These are phyloP conservation scores for Nidula niveotomentosa DNA, from an alignment of 1,284 basidiomycete genomes.

Conservation along the genomic window DNA sequence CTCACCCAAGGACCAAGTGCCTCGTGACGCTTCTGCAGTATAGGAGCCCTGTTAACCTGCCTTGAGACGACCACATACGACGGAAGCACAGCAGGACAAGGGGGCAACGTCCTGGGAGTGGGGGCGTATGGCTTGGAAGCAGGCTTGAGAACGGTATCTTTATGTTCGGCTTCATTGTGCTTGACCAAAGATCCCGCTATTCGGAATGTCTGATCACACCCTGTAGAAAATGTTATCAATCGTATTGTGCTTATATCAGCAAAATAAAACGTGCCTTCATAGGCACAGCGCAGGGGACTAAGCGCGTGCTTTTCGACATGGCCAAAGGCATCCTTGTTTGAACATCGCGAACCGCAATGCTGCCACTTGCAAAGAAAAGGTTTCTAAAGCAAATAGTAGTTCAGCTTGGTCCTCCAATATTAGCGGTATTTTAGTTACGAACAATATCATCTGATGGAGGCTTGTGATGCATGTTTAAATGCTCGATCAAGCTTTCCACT, in stretches of 20 bases:
- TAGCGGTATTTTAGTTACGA: too few species aligned
- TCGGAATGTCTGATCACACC: constrained; percentile 39
- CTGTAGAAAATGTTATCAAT: constrained; percentile 18
- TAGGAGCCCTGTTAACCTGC: constrained; percentile 10
- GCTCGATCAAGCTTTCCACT: constrained; percentile 42
- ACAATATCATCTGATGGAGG: constrained; percentile 3
- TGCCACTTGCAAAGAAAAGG: constrained; percentile 47
- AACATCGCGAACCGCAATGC: constrained; percentile 38
- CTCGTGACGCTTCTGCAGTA: constrained; percentile 32
- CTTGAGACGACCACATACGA: constrained; percentile 32
- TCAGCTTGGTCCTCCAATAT: too few species aligned
- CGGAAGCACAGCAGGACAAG: background rate
- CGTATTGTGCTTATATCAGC: too few species aligned
- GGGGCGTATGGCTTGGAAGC: constrained; percentile 28
- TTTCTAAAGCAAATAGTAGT: constrained; percentile 10
- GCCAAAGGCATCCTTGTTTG: constrained; percentile 22
- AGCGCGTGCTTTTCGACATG: constrained; percentile 48
- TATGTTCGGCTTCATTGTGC: constrained; percentile 31
- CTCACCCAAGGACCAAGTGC: constrained; percentile 54
- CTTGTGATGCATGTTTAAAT: constrained; percentile 46
- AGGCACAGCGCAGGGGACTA: constrained; percentile 42
- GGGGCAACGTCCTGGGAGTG: constrained; percentile 20
- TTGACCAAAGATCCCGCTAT: constrained; percentile 31
- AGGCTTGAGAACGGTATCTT: constrained; percentile 27
- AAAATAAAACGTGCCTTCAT: constrained; percentile 34